These are phyloP conservation scores for Blastocystis sp. DNA, from an alignment of 352 stramenopile species.

Conservation along the genomic window DNA sequence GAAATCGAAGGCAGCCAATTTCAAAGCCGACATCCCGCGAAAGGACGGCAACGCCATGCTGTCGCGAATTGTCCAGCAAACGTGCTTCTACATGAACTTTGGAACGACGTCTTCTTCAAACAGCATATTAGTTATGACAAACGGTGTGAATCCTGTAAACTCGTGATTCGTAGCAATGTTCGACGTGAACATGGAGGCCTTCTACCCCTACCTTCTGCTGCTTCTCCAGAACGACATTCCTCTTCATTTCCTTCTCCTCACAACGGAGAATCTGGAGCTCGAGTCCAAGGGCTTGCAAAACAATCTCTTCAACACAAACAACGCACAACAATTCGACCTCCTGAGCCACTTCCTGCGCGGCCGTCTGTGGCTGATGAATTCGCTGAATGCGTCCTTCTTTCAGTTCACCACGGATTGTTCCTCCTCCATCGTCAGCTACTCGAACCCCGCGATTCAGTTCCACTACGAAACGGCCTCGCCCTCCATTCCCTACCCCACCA, in stretches of 20 bases:
- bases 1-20: background rate
- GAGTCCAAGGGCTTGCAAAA: background rate
- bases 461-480: background rate
- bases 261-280: background rate
- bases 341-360: background rate
- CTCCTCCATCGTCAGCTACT: background rate
- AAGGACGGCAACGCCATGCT: background rate
- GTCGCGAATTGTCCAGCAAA: background rate
- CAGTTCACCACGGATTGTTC: background rate
- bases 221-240: constrained; percentile 8
- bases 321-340: background rate
- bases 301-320: background rate
- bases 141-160: background rate
- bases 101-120: background rate
- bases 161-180: background rate
- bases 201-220: constrained; percentile 6
- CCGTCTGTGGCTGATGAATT: background rate
- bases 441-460: background rate
- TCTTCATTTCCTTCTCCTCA: background rate
- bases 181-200: background rate
- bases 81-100: background rate
- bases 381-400: constrained; percentile 21
- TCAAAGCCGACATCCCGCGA: background rate
- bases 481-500: background rate
- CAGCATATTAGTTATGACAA: background rate